Conservation (phyloP, 208 protist genomes). For the Crithidia bombi region DNA sequence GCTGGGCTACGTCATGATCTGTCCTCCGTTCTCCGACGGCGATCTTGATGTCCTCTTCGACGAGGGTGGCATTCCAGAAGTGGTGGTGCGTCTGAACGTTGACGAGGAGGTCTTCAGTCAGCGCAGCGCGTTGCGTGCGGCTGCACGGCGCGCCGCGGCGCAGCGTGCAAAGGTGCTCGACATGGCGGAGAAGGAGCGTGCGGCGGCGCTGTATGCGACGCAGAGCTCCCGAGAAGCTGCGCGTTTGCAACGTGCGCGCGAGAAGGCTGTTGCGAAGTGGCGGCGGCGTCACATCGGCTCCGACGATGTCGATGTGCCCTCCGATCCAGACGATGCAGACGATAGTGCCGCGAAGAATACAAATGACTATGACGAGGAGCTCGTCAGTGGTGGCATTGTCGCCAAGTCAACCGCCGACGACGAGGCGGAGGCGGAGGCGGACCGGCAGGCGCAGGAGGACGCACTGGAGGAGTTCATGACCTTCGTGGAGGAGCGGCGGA, state of each 20-base stretch:
- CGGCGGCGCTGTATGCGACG: conserved; percentile 8
- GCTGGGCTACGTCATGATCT: conserved; percentile 88
- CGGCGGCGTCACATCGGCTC: conserved; percentile 89
- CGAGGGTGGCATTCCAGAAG: conserved; percentile 75
- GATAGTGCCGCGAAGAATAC: not conserved
- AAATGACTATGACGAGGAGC: conserved; percentile 36
- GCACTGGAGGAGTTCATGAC: conserved; percentile 78
- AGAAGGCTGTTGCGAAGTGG: conserved; percentile 75
- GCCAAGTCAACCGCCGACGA: conserved; percentile 3
- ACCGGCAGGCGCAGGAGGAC: conserved; percentile 42
- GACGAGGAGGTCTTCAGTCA: conserved; percentile 52
- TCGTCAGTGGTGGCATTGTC: not conserved
- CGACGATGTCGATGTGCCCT: conserved; percentile 54
- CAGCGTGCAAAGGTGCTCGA: not conserved
- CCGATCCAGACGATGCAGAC: conserved; percentile 23
- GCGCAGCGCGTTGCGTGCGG: conserved; percentile 27
- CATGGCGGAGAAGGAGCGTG: not conserved
- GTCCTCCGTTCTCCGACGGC: conserved; percentile 70
- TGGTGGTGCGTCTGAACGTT: conserved; percentile 66
- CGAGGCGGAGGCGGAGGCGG: conserved; percentile 19
- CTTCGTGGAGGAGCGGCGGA: conserved; percentile 55
- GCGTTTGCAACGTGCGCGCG: conserved; percentile 35
- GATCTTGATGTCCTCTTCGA: conserved; percentile 81
- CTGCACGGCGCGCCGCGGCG: conserved; percentile 23
- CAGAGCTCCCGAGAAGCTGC: conserved; percentile 31